Evolutionary conservation across 331 rosid species (phyloP).

Genomic region (Pyracantha coccinea): DNA sequence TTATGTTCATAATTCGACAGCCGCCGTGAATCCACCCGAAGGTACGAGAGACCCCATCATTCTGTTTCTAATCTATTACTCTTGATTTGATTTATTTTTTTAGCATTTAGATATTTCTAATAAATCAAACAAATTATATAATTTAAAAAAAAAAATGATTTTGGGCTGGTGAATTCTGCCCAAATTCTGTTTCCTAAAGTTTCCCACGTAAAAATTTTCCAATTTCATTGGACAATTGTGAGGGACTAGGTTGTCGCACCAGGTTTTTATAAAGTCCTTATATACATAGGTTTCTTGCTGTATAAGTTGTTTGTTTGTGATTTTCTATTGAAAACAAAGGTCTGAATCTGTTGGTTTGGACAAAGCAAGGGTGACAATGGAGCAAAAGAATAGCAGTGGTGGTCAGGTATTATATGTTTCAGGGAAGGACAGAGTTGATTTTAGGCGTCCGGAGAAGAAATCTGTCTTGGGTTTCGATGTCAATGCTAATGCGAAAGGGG

Average conservation of each 20-base stretch:
- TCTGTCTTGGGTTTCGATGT: conserved; percentile 74
- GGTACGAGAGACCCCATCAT: not conserved
- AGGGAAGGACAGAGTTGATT: conserved; percentile 60
- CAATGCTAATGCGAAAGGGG: conserved; percentile 50
- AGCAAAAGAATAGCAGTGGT: conserved; percentile 41
- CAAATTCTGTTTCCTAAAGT: not conserved
- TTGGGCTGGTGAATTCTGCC: not conserved
- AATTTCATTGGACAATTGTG: not conserved
- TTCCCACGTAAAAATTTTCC: not conserved
- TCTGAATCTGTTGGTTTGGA: conserved; percentile 32
- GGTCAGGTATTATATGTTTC: conserved; percentile 57
- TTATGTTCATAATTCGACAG: not conserved
- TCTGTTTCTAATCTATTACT: not conserved
- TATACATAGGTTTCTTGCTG: not conserved
- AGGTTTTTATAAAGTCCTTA: not conserved
- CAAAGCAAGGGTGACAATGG: conserved; percentile 38
- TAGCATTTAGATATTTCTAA: too few relatives aligned
- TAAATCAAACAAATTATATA: too few relatives aligned
- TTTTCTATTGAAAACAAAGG: not conserved
- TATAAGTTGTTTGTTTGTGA: not conserved
- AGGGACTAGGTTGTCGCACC: not conserved
- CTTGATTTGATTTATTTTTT: not conserved
- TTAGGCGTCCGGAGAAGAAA: conserved; percentile 51
- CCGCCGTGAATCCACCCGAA: not conserved
- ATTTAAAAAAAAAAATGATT: too few relatives aligned